Evolutionary conservation across 352 stramenopile genomes (phyloP).

Genomic region (Pythium rhizo-oryzae): DNA sequence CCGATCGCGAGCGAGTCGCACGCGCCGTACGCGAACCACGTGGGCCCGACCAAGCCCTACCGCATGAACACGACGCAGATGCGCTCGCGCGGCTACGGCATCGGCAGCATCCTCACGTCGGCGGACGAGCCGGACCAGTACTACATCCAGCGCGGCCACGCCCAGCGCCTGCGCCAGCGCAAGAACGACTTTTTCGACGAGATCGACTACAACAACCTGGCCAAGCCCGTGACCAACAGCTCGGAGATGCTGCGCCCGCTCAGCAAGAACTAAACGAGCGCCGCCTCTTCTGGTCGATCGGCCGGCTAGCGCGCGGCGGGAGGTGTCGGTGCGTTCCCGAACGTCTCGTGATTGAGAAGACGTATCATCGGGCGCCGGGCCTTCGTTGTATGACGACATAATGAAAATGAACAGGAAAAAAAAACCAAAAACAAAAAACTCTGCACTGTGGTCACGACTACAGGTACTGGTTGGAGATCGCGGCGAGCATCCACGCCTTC

Average conservation of each 20-base stretch:
- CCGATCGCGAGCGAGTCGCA: slow-evolving; percentile 57
- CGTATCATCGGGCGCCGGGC: not conserved
- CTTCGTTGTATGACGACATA: not conserved
- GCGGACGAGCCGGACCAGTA: slow-evolving; percentile 75
- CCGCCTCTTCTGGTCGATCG: too few species aligned
- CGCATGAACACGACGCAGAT: slow-evolving; percentile 78
- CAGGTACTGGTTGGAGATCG: slow-evolving; percentile 42
- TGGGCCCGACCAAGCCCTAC: slow-evolving; percentile 69
- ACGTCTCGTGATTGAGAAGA: too few species aligned
- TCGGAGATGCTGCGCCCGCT: slow-evolving; percentile 56
- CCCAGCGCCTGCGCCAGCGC: slow-evolving; percentile 71
- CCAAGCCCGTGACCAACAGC: slow-evolving; percentile 42
- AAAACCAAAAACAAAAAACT: not conserved
- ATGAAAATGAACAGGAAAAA: slow-evolving; percentile 1
- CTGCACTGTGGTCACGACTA: slow-evolving; percentile 9
- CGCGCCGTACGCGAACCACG: slow-evolving; percentile 69
- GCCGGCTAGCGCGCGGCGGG: too few species aligned
- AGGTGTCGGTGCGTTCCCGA: too few species aligned
- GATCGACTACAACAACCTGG: slow-evolving; percentile 85
- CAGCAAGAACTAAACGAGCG: slow-evolving; percentile 58
- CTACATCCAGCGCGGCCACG: slow-evolving; percentile 80
- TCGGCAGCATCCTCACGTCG: slow-evolving; percentile 66
- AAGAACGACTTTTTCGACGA: slow-evolving; percentile 66
- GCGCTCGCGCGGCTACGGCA: slow-evolving; percentile 79
- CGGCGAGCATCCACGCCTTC: slow-evolving; percentile 45